phyloP scores from a whole-genome alignment of 2,329 filamentous ascomycete species.

The Exophiala calicioides region DNA sequence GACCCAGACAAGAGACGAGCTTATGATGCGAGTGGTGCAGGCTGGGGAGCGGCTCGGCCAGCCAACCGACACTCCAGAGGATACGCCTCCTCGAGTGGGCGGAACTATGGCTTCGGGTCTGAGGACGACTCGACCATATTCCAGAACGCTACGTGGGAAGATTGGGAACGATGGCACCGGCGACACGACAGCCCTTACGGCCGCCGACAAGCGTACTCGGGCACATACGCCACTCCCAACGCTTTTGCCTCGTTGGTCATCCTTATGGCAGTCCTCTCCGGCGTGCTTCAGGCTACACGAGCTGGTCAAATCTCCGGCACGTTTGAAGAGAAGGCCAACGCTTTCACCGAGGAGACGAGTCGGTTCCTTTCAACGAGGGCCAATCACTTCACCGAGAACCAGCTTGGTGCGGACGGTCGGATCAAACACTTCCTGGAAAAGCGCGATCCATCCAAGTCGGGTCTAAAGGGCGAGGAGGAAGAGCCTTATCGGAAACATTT shows the following conservation, averaged over 20 bases:
- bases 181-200: constrained; percentile 46
- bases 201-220: constrained; percentile 47
- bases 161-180: constrained; percentile 84
- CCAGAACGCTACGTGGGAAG: constrained; percentile 93
- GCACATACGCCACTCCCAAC: constrained; percentile 73
- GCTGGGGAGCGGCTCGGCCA: constrained; percentile 61
- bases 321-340: constrained; percentile 66
- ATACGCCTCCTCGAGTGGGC: constrained; percentile 30
- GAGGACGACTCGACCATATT: constrained; percentile 53
- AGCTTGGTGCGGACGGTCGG: constrained; percentile 61
- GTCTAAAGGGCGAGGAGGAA: constrained; percentile 47
- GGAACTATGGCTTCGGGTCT: constrained; percentile 38
- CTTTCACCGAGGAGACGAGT: constrained; percentile 67
- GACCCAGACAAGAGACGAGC: constrained; percentile 74
- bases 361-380: constrained; percentile 37
- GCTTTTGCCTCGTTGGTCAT: constrained; percentile 75
- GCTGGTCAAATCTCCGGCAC: constrained; percentile 63
- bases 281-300: constrained; percentile 70
- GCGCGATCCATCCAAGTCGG: constrained; percentile 60
- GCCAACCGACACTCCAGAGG: constrained; percentile 31
- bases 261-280: constrained; percentile 67
- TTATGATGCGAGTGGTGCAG: constrained; percentile 79
- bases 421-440: constrained; percentile 77
- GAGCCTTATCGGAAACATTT: constrained; percentile 40
- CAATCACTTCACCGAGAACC: constrained; percentile 57